Evolutionary conservation across 2,329 filamentous ascomycete genomes (phyloP), one percentile per base, ranked within the genome.

Genomic region (Trichoderma afroharzianum): DNA sequence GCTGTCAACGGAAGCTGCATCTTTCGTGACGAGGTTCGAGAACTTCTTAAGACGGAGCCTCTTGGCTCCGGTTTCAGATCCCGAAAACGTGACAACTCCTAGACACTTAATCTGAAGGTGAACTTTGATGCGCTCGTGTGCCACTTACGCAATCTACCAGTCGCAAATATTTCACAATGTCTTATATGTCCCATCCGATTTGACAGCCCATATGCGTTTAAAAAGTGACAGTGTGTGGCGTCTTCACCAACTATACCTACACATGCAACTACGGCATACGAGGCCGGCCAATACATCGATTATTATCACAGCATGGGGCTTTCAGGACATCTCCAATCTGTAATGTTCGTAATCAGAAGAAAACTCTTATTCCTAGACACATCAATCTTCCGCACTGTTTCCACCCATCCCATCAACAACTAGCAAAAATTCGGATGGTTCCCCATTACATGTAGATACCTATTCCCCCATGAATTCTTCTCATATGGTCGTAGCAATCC

Each of bases 401-500:
- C 7, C 18, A 9, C 18, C 39, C 39, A 43, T 43, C 4, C 7
- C 39, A n/a, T 43, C 15, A n/a, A 6, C n/a, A 7, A 2, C n/a
- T 2, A 28, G 18, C 11, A 36, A 3, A 11, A 9, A n/a, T 21
- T 43, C 6, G 6, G 15, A 5, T 39, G 15, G 9, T 6, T 4
- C 18, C 26, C 8, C 3, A 24, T 15, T 9, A n/a, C n/a, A n/a
- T n/a, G n/a, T n/a, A 43, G 43, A 67, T 18, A 7, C 18, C 18
- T 32, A 32, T 67, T 26, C 63, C 63, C 4, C 63, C 53, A 58
- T 67, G 63, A 15, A 21, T 18, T 8, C 26, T 21, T 26, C 8
- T 57, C 63, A 71, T 68, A 71, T 71, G 69, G 3, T 11, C 18
- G 32, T 71, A 71, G 28, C 69, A 71, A 6, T 47, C 21, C 3